These are phyloP conservation scores for Plasmodium chabaudi DNA, from an alignment of 169 alveolate species.

Conservation along the genomic window DNA sequence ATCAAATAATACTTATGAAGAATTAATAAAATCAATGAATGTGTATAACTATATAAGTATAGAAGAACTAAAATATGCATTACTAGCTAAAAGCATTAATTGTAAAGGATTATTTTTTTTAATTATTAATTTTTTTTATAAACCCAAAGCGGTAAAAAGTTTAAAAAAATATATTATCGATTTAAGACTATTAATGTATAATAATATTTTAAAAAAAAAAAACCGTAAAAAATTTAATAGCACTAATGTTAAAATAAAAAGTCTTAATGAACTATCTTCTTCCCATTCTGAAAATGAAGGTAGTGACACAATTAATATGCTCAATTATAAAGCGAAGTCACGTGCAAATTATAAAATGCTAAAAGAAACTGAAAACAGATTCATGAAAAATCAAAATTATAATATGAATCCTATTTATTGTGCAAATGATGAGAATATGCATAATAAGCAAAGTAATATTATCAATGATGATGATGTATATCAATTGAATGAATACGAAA, in stretches of 20 bases:
- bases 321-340: not conserved
- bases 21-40: conserved; percentile 54
- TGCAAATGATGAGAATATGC: not conserved
- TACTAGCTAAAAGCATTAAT: conserved; percentile 79
- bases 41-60: conserved; percentile 64
- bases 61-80: conserved; percentile 81
- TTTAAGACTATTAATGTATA: conserved; percentile 55
- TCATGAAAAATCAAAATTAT: not conserved
- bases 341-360: not conserved
- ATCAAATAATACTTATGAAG: conserved; percentile 56
- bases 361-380: not conserved
- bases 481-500: too few relatives aligned
- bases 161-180: conserved; percentile 56
- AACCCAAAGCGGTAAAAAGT: conserved; percentile 79
- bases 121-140: conserved; percentile 80
- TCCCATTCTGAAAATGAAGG: not conserved
- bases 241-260: conserved; percentile 4
- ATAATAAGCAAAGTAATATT: not conserved
- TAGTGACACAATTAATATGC: not conserved
- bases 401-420: not conserved
- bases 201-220: conserved; percentile 37
- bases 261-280: not conserved
- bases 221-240: conserved; percentile 19
- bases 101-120: conserved; percentile 85
- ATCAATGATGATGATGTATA: not conserved